phyloP scores from a whole-genome alignment of 2,329 filamentous ascomycete genomes.

The Fusarium sacchari region DNA sequence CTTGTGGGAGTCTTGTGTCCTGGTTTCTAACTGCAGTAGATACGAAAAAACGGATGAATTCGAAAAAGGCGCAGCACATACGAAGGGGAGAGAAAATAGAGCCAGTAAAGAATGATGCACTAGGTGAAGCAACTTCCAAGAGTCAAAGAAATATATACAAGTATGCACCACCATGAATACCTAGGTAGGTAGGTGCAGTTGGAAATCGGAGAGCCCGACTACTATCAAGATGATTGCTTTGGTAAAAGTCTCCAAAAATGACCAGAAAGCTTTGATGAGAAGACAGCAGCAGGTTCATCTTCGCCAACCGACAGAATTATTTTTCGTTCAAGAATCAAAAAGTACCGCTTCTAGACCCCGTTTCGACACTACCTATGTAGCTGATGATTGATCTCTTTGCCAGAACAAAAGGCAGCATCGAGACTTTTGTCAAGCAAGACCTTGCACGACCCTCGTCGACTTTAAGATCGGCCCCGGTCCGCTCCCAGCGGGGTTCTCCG shows the following conservation, averaged over 20 bases:
- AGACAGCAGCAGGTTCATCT: not conserved
- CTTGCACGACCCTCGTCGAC: conserved; percentile 29
- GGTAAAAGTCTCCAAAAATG: not conserved
- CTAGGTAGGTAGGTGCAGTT: not conserved
- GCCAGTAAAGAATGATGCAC: not conserved
- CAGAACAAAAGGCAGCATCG: conserved; percentile 1
- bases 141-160: not conserved
- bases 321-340: not conserved
- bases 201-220: conserved; percentile 31
- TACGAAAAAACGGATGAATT: not conserved
- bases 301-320: not conserved
- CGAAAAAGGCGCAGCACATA: not conserved
- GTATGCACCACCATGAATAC: not conserved
- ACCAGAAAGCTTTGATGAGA: not conserved
- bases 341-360: not conserved
- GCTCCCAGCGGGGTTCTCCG: conserved; percentile 35
- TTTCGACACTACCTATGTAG: not conserved
- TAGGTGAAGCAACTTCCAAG: not conserved
- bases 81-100: not conserved
- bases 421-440: conserved; percentile 17
- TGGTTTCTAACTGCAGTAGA: not conserved
- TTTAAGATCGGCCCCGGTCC: conserved; percentile 39
- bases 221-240: conserved; percentile 7
- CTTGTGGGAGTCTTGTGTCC: not conserved
- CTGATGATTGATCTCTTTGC: conserved; percentile 8